A percentile compares a stretch with the other conserved stretches of the same genome.
Conservation (phyloP, 2,329 filamentous ascomycete species). For the Helicocarpus griseus region DNA sequence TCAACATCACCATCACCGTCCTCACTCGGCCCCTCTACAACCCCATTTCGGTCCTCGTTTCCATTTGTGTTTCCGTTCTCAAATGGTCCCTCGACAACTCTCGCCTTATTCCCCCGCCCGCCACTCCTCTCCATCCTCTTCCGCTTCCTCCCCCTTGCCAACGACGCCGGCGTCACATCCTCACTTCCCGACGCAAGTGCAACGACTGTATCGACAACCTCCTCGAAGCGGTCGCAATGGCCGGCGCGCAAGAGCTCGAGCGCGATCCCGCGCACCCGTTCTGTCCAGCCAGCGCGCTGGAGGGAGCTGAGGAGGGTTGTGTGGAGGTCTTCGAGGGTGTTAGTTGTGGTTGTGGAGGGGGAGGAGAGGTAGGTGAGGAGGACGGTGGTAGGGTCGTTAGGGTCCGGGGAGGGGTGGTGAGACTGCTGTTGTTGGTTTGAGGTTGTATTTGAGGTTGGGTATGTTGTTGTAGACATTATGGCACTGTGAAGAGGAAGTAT, state of each 20-base stretch:
- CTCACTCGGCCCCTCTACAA: conserved; percentile 5
- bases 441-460: neutral
- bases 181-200: conserved; percentile 31
- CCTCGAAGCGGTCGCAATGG: conserved; percentile 47
- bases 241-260: conserved; percentile 48
- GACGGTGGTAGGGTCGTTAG: conserved; percentile 15
- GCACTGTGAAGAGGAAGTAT: neutral
- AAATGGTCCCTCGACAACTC: conserved; percentile 13
- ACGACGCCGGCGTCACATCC: conserved; percentile 20
- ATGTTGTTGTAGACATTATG: conserved; percentile 1
- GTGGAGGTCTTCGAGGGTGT: conserved; percentile 48
- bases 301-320: conserved; percentile 44
- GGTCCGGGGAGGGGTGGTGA: conserved; percentile 5
- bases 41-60: neutral
- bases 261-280: conserved; percentile 45
- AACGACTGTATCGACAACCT: conserved; percentile 46
- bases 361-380: conserved; percentile 33
- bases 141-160: conserved; percentile 14
- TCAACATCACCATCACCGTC: conserved; percentile 2
- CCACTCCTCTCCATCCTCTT: conserved; percentile 13
- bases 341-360: conserved; percentile 19
- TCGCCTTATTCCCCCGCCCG: conserved; percentile 3
- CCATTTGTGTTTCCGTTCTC: conserved; percentile 16
- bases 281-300: conserved; percentile 50
- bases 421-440: conserved; percentile 4